Evolutionary conservation across 257 asterid species (phyloP).

Genomic region (Cinchona pubescens): DNA sequence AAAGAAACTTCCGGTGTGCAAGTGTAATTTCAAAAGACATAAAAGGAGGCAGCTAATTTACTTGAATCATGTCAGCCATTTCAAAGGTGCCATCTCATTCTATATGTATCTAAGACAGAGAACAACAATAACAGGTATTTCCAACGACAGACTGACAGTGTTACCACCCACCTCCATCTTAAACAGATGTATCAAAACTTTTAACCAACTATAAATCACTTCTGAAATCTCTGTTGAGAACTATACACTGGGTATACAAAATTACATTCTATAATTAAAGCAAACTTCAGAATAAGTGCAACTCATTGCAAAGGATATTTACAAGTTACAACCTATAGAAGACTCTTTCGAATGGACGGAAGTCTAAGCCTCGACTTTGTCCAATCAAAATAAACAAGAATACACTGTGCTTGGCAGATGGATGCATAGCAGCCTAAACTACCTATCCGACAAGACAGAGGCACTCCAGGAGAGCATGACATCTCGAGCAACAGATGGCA

Average conservation of each 20-base stretch:
- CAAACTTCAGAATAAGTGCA: not conserved
- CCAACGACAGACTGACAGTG: too few relatives aligned
- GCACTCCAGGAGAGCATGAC: conserved; percentile 87
- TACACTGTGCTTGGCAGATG: not conserved
- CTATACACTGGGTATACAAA: not conserved
- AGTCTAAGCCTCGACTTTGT: not conserved
- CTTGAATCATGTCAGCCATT: too few relatives aligned
- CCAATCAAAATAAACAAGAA: not conserved
- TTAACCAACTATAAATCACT: too few relatives aligned
- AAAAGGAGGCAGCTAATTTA: too few relatives aligned
- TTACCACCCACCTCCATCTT: too few relatives aligned
- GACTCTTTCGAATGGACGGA: not conserved
- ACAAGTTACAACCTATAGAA: not conserved
- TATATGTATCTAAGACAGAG: too few relatives aligned
- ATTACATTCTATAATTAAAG: not conserved
- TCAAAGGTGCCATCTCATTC: too few relatives aligned
- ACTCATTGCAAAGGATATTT: not conserved
- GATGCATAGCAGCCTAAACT: not conserved
- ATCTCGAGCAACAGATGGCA: conserved; percentile 94
- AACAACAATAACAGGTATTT: too few relatives aligned
- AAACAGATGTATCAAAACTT: too few relatives aligned
- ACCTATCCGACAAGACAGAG: conserved; percentile 67
- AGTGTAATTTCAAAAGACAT: too few relatives aligned
- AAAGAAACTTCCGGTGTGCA: too few relatives aligned
- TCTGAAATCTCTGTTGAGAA: too few relatives aligned